Evolutionary conservation across 441 rosid genomes (phyloP), one percentile per base, ranked within the genome.

Genomic region (Pelargonium australe): DNA sequence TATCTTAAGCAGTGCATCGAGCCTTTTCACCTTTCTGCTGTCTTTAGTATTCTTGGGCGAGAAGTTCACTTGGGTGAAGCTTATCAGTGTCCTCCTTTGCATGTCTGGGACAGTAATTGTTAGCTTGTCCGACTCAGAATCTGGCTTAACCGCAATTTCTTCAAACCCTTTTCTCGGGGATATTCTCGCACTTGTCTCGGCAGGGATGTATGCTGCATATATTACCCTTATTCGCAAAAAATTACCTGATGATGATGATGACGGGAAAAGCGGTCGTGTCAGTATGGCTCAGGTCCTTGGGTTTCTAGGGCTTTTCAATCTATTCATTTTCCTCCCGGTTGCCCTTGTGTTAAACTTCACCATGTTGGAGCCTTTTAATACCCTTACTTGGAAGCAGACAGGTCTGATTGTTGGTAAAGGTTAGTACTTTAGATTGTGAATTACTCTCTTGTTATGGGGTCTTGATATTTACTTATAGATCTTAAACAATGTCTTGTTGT

Each of bases 201-300:
- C 99, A 16, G 95, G 83, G 0, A n/a, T 94, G 7, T 91, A 91
- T 67, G 87, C 96, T 64, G 89, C 83, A 17, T 94, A 91, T 69
- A 84, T 94, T 69, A 91, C 98, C 68, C 97, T 94, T 68, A 94
- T 94, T 68, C 92, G 96, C 64, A 67, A 78, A 73, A 91, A 87
- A 68, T 79, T 94, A 63, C 93, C 96, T 0, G 37, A 31, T 31
- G 37, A 31, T 0, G 95, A 87, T 77, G 83, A 91, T 74, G 97
- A 94, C 74, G 96, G 81, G 40, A 86, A 85, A 65, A 78, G 74
- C 43, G 92, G 95, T 2, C 86, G 76, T 53, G 91, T 72, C 57
- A 91, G 98, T 72, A 94, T 87, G 96, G 98, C 95, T 17, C 90
- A 84, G 78, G 86, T 94, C 80, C 92, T 94, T 13, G 98, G 98